Base-by-base conservation (phyloP, 2,329 filamentous ascomycete species). In the Fusarium chaquense region DNA sequence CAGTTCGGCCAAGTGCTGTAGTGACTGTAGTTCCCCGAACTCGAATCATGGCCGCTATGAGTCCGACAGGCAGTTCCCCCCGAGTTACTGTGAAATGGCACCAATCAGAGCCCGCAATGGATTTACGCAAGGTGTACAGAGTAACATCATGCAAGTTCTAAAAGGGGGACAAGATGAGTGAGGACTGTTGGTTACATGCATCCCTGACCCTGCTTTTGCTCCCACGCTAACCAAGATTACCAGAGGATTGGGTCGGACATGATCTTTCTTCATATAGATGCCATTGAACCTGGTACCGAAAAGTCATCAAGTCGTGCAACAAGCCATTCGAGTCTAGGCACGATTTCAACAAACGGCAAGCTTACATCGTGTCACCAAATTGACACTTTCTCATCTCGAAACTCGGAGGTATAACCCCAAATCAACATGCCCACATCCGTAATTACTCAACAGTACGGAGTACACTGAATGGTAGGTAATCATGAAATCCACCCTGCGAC, bases 151-250 rank as follows among this genome's bases (percentile, higher is more conserved):
- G 59, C 65, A 69, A 64, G 56, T 52, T 33, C 59, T 45, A 52
- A 56, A 67, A 57, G 61, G 61, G 61, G 50, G 47, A 24, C 36
- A 66, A 55, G 47, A 75, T 73, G 71, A 74, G 54, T 62, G 71
- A 74, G 54, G 64, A 64, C 66, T 71, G 53, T 53, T 52, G 49
- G 64, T 46, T 50, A 41, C 54, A 69, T 66, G 49, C 63, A 69
- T 63, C 65, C 72, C 61, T 73, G 65, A 74, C 73, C 73, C 71
- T 52, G 47, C 32, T 60, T 75, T 60, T 75, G 63, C 40, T 67
- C 58, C 65, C 58, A 54, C 73, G 58, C 71, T 75, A 75, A 57
- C 61, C 61, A 43, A 43, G 44, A 65, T 60, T 65, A 35, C 73
- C 73, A 74, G 58, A 70, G 62, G 53, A 58, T 59, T 73, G 73